Percentiles rank a stretch among this genome's conserved stretches.
Evolutionary conservation across 73 alveolate species (phyloP).

Genomic region (Blepharisma stoltei): DNA sequence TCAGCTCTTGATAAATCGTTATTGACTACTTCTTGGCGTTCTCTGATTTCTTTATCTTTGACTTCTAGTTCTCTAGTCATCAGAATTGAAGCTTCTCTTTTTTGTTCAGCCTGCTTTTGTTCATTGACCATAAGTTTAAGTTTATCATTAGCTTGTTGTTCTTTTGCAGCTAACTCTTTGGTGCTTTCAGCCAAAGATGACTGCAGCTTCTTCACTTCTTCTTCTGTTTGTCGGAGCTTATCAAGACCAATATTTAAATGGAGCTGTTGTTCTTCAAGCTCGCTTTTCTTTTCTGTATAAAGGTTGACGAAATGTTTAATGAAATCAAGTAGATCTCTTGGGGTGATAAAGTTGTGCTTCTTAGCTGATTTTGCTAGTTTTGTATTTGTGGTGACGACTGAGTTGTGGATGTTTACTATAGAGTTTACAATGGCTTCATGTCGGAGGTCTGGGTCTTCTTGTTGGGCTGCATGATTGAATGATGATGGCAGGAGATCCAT

Average conservation of each 20-base stretch:
- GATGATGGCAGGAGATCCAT: constrained; percentile 76
- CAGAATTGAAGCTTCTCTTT: constrained; percentile 70
- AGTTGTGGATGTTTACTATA: constrained; percentile 60
- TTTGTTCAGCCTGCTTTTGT: constrained; percentile 90
- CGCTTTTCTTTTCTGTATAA: constrained; percentile 81
- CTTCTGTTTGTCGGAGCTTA: constrained; percentile 78
- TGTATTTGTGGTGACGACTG: constrained; percentile 80
- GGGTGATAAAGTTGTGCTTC: constrained; percentile 97
- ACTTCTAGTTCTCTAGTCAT: constrained; percentile 60
- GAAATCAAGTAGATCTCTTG: constrained; percentile 98
- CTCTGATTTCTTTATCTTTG: constrained; percentile 70
- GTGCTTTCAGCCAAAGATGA: constrained; percentile 78
- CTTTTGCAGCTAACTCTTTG: constrained; percentile 81
- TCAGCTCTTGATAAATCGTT: constrained; percentile 87
- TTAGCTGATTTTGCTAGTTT: constrained; percentile 88
- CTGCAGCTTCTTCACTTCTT: constrained; percentile 82
- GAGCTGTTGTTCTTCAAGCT: constrained; percentile 88
- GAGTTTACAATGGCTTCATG: constrained; percentile 77
- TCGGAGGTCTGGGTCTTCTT: constrained; percentile 62
- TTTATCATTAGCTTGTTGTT: constrained; percentile 91
- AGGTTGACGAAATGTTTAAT: constrained; percentile 93
- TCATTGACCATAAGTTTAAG: constrained; percentile 90
- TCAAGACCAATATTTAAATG: constrained; percentile 96
- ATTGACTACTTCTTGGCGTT: constrained; percentile 70
- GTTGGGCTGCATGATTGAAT: constrained; percentile 59